Evolutionary conservation across 441 rosid genomes (phyloP), one percentile per base, ranked within the genome.

Genomic region (Croton setiger): DNA sequence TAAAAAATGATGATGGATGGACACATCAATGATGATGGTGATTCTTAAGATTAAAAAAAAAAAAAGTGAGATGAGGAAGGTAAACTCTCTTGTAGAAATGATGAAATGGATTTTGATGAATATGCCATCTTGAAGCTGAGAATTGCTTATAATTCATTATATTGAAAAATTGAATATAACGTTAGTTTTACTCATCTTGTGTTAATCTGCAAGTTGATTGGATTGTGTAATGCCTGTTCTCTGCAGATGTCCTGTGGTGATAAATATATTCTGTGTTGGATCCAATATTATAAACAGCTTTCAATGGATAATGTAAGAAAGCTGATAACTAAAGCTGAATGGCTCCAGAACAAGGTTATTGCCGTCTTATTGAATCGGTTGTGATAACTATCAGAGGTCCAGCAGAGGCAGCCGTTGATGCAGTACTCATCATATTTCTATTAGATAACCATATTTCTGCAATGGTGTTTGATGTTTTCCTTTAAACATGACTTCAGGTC

Each of bases 301-400:
- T 82, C 98, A 18, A 79, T 86, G 85, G 97, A 90, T 33, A 91
- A 88, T 74, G 90, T 93, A 33, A 63, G 91, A 18, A 93, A 90
- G 78, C 81, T 93, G 61, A 86, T 93, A 37, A 86, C 96, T 4
- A 96, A 93, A 89, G 98, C 98, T 63, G 98, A 21, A 88, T 92
- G 66, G 98, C 98, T 77, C 98, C 96, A 18, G 98, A 93, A 59
- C 94, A 90, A 85, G 97, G 97, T 73, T 90, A 90, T 72, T 88
- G 97, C 39, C 93, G 92, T 55, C 97, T 93, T 60, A 93, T 93
- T 71, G 98, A 93, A 72, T 86, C 96, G 72, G 79, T 90, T 65
- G 64, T 93, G 62, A 85, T 86, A 71, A 79, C 91, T 43, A 88
- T 88, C 65, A 88, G 88, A 83, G 92, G 87, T 70, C 98, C 98